phyloP scores from a whole-genome alignment of 1,284 basidiomycete species.

The Cutaneotrichosporon sp. region DNA sequence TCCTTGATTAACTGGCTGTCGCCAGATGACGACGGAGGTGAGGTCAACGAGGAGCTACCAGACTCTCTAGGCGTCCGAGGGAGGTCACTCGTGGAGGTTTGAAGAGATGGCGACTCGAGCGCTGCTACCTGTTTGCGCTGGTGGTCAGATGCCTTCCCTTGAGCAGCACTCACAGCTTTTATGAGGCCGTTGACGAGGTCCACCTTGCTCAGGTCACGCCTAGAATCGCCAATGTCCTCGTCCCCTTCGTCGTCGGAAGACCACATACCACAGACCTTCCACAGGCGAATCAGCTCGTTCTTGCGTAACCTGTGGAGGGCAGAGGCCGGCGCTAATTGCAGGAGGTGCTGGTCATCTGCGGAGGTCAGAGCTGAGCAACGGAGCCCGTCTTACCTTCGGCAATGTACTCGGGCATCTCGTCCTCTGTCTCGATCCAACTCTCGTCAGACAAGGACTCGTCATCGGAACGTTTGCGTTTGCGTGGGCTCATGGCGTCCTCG shows the following conservation, averaged over 20 bases:
- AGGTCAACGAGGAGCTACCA: slow-evolving; percentile 18
- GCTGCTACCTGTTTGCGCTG: slow-evolving; percentile 17
- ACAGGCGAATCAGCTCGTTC: slow-evolving; percentile 73
- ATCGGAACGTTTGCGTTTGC: slow-evolving; percentile 30
- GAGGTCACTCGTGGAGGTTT: slow-evolving; percentile 17
- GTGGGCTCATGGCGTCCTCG: slow-evolving; percentile 23
- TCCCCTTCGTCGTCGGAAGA: slow-evolving; percentile 53
- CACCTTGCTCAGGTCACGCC: slow-evolving; percentile 64
- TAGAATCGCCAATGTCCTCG: slow-evolving; percentile 43
- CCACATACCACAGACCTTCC: slow-evolving; percentile 69
- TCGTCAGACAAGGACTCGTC: slow-evolving; percentile 22
- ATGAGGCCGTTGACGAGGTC: slow-evolving; percentile 78
- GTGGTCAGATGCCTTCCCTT: background rate
- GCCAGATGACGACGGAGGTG: slow-evolving; percentile 24
- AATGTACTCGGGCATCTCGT: slow-evolving; percentile 46
- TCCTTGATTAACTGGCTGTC: slow-evolving; percentile 45
- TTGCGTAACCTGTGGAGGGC: slow-evolving; percentile 74
- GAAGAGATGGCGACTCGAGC: background rate
- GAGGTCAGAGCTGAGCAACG: background rate
- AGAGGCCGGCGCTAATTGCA: slow-evolving; percentile 67
- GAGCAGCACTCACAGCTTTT: slow-evolving; percentile 53
- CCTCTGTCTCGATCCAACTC: slow-evolving; percentile 45
- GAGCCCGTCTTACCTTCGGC: slow-evolving; percentile 42
- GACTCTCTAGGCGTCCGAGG: slow-evolving; percentile 9
- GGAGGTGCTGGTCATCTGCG: slow-evolving; percentile 74